These are phyloP conservation scores for Boeremia lycopersici DNA, from an alignment of 2,329 filamentous ascomycete species.

Conservation along the genomic window DNA sequence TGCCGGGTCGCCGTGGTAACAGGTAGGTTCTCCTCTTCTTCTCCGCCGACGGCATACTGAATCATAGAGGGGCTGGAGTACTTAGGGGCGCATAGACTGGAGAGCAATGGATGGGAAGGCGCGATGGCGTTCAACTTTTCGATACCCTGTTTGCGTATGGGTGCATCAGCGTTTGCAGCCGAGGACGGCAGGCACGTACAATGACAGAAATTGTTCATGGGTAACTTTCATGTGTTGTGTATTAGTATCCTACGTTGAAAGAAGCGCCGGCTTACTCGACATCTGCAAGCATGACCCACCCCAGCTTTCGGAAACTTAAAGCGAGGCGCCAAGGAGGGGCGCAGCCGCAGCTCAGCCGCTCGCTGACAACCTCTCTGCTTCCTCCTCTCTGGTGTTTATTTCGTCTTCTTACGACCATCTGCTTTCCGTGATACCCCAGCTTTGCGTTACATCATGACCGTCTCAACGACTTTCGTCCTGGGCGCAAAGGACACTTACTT, in stretches of 20 bases:
- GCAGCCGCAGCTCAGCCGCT: conserved; percentile 4
- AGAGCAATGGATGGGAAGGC: neutral
- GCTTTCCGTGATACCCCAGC: neutral
- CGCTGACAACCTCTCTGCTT: neutral
- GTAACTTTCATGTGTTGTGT: too few relatives aligned
- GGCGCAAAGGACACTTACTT: conserved; percentile 39
- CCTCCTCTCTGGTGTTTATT: neutral
- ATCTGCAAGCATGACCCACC: conserved; percentile 9
- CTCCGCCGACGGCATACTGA: conserved; percentile 34
- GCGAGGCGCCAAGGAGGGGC: conserved; percentile 23
- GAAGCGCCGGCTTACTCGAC: neutral
- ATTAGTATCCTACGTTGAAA: too few relatives aligned
- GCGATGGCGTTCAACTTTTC: conserved; percentile 9
- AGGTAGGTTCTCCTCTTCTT: conserved; percentile 38
- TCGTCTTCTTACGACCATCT: neutral
- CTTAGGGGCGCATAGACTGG: conserved; percentile 20
- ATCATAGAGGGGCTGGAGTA: conserved; percentile 43
- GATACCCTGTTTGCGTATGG: conserved; percentile 8
- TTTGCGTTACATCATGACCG: conserved; percentile 25
- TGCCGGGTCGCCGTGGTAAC: conserved; percentile 41
- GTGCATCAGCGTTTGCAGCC: neutral
- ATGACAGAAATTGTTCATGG: too few relatives aligned
- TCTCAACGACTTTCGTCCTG: conserved; percentile 37
- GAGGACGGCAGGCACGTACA: neutral
- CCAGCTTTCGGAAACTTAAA: conserved; percentile 16